A percentile compares a stretch with the other conserved stretches of the same genome.
Evolutionary conservation across 2,329 filamentous ascomycete species (phyloP).

Genomic region (Ilyonectria destructans): DNA sequence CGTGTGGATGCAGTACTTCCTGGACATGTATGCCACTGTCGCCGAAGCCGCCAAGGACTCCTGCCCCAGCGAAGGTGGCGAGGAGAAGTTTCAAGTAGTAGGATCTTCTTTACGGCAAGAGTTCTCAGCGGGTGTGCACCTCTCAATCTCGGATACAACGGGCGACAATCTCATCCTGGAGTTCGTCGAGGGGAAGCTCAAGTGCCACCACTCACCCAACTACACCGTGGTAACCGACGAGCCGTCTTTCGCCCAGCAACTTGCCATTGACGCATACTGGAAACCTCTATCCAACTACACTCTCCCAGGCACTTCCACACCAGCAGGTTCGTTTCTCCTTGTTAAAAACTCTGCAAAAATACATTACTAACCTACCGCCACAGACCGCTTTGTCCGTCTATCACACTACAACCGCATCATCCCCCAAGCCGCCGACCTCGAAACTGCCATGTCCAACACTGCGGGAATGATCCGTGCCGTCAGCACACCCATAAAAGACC

Average conservation of each 20-base stretch:
- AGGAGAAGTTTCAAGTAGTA: constrained; percentile 34
- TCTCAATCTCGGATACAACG: constrained; percentile 31
- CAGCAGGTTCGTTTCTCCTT: constrained; percentile 23
- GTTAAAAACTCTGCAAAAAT: background rate
- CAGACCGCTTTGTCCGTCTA: constrained; percentile 39
- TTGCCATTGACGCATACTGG: constrained; percentile 25
- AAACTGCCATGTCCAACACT: constrained; percentile 30
- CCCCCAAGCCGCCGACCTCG: constrained; percentile 17
- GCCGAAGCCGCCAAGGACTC: constrained; percentile 16
- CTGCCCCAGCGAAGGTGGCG: constrained; percentile 24
- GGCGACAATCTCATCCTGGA: constrained; percentile 40
- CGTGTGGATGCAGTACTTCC: constrained; percentile 41
- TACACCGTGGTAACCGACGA: constrained; percentile 38
- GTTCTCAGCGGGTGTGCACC: constrained; percentile 17
- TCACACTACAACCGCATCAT: constrained; percentile 33
- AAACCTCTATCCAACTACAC: constrained; percentile 14
- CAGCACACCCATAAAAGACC: constrained; percentile 34
- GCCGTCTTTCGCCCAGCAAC: constrained; percentile 34
- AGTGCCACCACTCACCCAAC: constrained; percentile 33
- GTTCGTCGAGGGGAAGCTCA: constrained; percentile 29
- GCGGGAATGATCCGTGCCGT: constrained; percentile 41
- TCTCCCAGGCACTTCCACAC: constrained; percentile 27
- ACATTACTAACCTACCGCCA: background rate
- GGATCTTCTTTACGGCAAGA: constrained; percentile 11
- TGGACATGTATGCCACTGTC: constrained; percentile 35